Percentiles rank a stretch among this genome's conserved stretches.
Conservation (phyloP, 345 rosid genomes). For the Eucalyptus erythrocorys region DNA sequence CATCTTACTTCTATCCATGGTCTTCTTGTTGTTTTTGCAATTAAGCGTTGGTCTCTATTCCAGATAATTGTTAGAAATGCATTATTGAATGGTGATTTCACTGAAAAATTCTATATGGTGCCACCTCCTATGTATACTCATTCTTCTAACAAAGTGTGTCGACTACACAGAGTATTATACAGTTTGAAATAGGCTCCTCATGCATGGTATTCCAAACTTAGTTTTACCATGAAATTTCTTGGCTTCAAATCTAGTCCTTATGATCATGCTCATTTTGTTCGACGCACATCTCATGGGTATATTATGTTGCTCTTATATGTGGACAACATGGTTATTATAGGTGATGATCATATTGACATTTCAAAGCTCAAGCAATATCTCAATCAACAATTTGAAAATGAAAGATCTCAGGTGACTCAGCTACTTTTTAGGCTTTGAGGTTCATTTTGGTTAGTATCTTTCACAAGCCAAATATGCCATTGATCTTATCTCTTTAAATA, state of each 20-base stretch:
- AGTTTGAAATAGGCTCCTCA: not conserved
- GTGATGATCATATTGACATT: too few relatives aligned
- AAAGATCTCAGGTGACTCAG: too few relatives aligned
- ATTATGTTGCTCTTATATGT: too few relatives aligned
- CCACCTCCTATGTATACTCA: not conserved
- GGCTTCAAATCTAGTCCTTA: not conserved
- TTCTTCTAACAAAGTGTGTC: not conserved
- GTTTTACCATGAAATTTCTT: not conserved
- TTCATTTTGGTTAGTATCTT: too few relatives aligned
- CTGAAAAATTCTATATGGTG: not conserved
- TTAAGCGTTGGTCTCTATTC: not conserved
- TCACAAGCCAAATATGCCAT: too few relatives aligned
- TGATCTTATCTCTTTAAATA: too few relatives aligned
- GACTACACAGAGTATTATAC: not conserved
- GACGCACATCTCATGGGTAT: not conserved
- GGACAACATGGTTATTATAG: accelerated
- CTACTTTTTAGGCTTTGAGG: too few relatives aligned
- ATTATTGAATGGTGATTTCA: not conserved
- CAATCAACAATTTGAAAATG: too few relatives aligned
- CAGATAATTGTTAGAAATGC: not conserved
- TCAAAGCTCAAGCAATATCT: too few relatives aligned
- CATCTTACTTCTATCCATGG: not conserved
- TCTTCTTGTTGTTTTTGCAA: not conserved
- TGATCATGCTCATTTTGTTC: not conserved
- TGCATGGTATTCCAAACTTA: not conserved